phyloP scores from a whole-genome alignment of 306 rosid species.

The Ormosia emarginata region DNA sequence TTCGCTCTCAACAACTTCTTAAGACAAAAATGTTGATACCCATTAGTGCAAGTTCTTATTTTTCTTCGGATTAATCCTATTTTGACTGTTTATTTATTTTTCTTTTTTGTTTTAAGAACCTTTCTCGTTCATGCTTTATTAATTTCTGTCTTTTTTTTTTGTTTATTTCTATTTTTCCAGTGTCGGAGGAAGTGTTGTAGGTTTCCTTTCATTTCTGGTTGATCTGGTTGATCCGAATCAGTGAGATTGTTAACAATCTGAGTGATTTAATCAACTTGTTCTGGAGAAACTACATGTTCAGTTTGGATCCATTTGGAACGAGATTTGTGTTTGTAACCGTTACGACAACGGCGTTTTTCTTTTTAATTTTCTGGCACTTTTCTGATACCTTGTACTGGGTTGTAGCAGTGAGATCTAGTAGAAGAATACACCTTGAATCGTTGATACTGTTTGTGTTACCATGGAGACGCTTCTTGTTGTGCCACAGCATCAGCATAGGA shows the following conservation, averaged over 20 bases:
- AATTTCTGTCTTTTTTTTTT: not conserved
- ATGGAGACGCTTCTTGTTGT: conserved; percentile 74
- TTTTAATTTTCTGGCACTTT: not conserved
- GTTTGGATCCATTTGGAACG: conserved; percentile 18
- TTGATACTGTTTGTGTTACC: not conserved
- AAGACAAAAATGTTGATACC: not conserved
- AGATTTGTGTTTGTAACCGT: conserved; percentile 19
- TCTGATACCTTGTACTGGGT: conserved; percentile 14
- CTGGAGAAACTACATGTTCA: conserved; percentile 2
- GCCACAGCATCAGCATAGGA: conserved; percentile 72
- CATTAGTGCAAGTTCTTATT: not conserved
- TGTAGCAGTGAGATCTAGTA: conserved; percentile 31
- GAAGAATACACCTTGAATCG: not conserved
- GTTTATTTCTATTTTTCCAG: not conserved
- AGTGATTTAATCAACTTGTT: not conserved
- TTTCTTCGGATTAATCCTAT: not conserved
- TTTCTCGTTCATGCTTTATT: not conserved
- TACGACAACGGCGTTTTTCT: not conserved
- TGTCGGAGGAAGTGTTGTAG: not conserved
- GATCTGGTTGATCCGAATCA: conserved; percentile 27
- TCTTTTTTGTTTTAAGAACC: not conserved
- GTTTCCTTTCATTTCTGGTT: not conserved
- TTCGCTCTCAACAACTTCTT: not conserved
- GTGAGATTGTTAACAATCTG: not conserved
- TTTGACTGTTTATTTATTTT: not conserved